A percentile compares a stretch with the other conserved stretches of the same genome.
phyloP scores from a whole-genome alignment of 2,329 filamentous ascomycete genomes.

The Fusarium lyarnte region DNA sequence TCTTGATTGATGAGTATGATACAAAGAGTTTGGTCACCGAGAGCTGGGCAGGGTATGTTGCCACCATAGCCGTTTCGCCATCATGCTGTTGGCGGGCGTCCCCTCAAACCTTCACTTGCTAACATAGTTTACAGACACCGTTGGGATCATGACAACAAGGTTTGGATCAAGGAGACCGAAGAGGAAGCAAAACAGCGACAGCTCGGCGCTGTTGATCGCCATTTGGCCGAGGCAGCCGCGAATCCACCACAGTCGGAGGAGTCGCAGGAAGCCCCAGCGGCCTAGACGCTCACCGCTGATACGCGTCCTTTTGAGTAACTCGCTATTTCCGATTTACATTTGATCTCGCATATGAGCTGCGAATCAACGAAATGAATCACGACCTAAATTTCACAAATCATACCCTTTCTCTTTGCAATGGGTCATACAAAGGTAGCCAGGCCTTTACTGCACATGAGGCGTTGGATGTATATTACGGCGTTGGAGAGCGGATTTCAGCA shows the following conservation, averaged over 20 bases:
- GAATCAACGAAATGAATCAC: slow-evolving; percentile 11
- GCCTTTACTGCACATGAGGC: slow-evolving; percentile 15
- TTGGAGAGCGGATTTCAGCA: slow-evolving; percentile 18
- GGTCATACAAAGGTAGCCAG: not conserved
- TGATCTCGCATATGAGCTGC: not conserved
- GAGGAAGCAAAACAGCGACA: slow-evolving; percentile 41
- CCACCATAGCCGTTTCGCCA: not conserved
- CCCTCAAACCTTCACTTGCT: slow-evolving; percentile 10
- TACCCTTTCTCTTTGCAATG: not conserved
- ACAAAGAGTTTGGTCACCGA: slow-evolving; percentile 68
- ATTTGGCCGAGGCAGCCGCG: slow-evolving; percentile 38
- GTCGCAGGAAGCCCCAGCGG: not conserved
- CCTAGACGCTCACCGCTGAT: not conserved
- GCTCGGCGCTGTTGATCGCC: slow-evolving; percentile 41
- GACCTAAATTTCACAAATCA: slow-evolving; percentile 6
- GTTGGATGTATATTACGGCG: slow-evolving; percentile 30
- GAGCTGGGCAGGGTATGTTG: slow-evolving; percentile 68
- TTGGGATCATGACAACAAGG: slow-evolving; percentile 66
- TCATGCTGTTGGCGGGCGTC: not conserved
- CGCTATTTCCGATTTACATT: not conserved
- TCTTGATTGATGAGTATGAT: slow-evolving; percentile 73
- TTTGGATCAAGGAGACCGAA: slow-evolving; percentile 63
- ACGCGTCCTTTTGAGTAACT: not conserved
- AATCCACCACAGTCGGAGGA: slow-evolving; percentile 11
- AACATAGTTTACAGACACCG: slow-evolving; percentile 58